phyloP scores from a whole-genome alignment of 2,329 filamentous ascomycete genomes.

The Ophiocordyceps camponoti-leonardi region DNA sequence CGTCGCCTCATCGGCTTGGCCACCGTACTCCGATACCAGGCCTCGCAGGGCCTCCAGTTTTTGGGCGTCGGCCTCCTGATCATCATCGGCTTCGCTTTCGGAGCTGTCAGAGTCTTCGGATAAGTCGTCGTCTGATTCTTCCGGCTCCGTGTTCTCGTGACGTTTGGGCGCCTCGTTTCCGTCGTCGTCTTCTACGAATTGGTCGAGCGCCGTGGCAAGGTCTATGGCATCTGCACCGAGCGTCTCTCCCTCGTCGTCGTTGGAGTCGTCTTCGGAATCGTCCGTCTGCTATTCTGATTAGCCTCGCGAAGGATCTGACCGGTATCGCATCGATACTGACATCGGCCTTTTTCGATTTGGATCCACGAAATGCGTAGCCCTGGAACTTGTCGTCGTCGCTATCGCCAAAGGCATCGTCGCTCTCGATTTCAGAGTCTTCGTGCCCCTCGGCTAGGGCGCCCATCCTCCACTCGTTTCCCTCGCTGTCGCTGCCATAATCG shows the following conservation, averaged over 20 bases:
- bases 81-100: conserved; percentile 32
- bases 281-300: conserved; percentile 1
- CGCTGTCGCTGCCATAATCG: conserved; percentile 67
- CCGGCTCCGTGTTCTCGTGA: conserved; percentile 24
- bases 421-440: conserved; percentile 47
- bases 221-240: conserved; percentile 43
- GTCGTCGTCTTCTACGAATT: conserved; percentile 29
- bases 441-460: conserved; percentile 41
- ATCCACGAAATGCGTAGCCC: conserved; percentile 44
- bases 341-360: conserved; percentile 17
- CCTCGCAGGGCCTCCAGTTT: conserved; percentile 49
- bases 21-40: conserved; percentile 51
- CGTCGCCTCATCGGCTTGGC: conserved; percentile 35
- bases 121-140: conserved; percentile 24
- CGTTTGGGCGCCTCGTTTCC: conserved; percentile 29
- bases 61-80: conserved; percentile 28
- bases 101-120: conserved; percentile 25
- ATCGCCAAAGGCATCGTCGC: conserved; percentile 69
- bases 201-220: conserved; percentile 37
- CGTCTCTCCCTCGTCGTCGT: conserved; percentile 38
- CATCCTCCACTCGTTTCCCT: conserved; percentile 72
- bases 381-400: conserved; percentile 78
- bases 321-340: conserved; percentile 4
- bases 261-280: conserved; percentile 36
- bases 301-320: not conserved